phyloP scores from a whole-genome alignment of 257 asterid genomes.

The Gardenia jasminoides region DNA sequence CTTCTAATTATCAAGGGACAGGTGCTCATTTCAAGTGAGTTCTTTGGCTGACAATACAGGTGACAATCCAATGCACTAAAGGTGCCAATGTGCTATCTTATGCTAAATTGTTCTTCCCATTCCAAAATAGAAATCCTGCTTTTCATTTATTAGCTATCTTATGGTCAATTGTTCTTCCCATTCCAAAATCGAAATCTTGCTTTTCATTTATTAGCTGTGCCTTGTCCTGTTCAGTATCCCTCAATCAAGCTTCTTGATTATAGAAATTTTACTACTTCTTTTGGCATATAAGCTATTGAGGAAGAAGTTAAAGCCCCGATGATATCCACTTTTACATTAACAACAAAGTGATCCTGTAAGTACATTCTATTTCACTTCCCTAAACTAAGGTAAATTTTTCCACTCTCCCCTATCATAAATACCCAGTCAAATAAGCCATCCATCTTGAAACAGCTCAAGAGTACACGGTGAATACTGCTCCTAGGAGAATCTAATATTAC shows the following conservation, averaged over 20 bases:
- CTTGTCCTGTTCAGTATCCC: too few species aligned
- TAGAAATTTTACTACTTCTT: too few species aligned
- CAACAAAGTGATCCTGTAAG: neutral
- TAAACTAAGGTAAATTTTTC: neutral
- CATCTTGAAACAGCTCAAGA: neutral
- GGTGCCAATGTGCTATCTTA: neutral
- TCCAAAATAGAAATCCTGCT: neutral
- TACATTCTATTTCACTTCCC: neutral
- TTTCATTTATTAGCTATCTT: neutral
- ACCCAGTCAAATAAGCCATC: neutral
- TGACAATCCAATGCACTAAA: neutral
- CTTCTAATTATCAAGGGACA: neutral
- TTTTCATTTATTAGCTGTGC: too few species aligned
- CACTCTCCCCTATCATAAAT: neutral
- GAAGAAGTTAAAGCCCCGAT: too few species aligned
- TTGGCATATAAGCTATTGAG: too few species aligned
- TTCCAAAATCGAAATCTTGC: too few species aligned
- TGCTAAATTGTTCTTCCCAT: neutral
- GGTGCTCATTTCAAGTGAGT: neutral
- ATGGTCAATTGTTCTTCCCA: neutral
- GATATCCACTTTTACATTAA: too few species aligned
- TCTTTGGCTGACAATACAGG: too few species aligned
- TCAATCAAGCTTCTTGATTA: too few species aligned
- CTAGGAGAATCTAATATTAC: neutral
- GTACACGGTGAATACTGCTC: neutral